A percentile compares a stretch with the other conserved stretches of the same genome.
phyloP scores from a whole-genome alignment of 129 eudicot species.

The Flaveria sonorensis region DNA sequence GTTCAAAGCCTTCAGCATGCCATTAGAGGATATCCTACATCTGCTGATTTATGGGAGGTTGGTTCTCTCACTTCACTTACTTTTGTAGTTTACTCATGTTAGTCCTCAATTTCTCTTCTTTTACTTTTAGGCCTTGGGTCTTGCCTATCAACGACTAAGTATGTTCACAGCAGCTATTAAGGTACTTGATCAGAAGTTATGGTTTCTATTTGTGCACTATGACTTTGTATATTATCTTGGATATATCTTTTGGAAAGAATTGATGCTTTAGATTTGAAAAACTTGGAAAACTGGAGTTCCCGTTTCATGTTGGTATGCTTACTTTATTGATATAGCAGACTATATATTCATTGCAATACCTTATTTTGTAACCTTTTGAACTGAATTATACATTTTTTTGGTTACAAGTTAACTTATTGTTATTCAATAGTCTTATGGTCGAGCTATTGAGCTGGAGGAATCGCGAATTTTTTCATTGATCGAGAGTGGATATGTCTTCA shows the following conservation, averaged over 20 bases:
- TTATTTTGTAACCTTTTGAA: slow-evolving; percentile 8
- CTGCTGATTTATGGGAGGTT: slow-evolving; percentile 99
- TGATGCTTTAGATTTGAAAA: slow-evolving; percentile 1
- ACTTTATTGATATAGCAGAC: not conserved
- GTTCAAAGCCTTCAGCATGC: slow-evolving; percentile 95
- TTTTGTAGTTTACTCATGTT: slow-evolving; percentile 15
- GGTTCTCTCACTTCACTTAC: slow-evolving; percentile 25
- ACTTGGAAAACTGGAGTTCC: not conserved
- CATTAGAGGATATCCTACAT: slow-evolving; percentile 88
- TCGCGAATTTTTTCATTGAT: slow-evolving; percentile 83
- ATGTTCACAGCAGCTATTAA: slow-evolving; percentile 98
- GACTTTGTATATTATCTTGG: not conserved
- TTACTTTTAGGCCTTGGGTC: slow-evolving; percentile 75
- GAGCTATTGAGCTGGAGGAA: slow-evolving; percentile 89
- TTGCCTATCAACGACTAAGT: slow-evolving; percentile 87
- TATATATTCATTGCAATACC: slow-evolving; percentile 1
- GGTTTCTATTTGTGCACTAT: slow-evolving; percentile 15
- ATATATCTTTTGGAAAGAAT: not conserved
- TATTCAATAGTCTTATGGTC: slow-evolving; percentile 74
- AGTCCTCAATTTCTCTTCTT: slow-evolving; percentile 27
- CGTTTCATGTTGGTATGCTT: slow-evolving; percentile 19
- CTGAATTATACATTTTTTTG: slow-evolving; percentile 14
- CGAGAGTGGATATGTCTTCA: slow-evolving; percentile 85
- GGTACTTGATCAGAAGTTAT: slow-evolving; percentile 44
- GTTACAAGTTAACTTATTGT: slow-evolving; percentile 13